Evolutionary conservation across 23 red algal species (phyloP).

Genomic region (Gracilaria gracilis): DNA sequence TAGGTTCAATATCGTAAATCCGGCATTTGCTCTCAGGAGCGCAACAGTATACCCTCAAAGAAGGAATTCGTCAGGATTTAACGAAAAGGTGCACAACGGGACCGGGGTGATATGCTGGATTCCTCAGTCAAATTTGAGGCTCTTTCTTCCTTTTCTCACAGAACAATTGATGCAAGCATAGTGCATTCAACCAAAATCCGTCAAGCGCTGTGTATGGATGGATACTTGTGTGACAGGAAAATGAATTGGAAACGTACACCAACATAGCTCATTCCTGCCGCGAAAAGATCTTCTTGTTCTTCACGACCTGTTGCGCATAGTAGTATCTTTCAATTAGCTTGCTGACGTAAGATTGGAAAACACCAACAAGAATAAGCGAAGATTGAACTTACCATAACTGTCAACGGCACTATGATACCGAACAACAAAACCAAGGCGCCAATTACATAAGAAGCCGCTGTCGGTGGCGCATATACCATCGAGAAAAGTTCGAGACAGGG

Average conservation of each 20-base stretch:
- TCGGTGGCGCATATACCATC: conserved; percentile 60
- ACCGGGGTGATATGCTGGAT: background rate
- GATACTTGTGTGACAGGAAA: background rate
- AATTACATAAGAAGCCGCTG: conserved; percentile 40
- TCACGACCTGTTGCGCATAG: conserved; percentile 26
- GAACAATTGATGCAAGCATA: background rate
- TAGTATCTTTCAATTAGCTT: background rate
- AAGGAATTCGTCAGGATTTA: no score
- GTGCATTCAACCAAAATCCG: background rate
- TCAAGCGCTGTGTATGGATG: background rate
- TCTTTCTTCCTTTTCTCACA: background rate
- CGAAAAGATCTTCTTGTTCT: conserved; percentile 82
- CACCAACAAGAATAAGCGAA: background rate
- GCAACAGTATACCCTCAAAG: no score
- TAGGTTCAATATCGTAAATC: no score
- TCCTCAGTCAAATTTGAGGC: background rate
- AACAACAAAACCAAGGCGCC: conserved; percentile 56
- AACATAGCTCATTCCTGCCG: conserved; percentile 40
- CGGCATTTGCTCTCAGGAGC: no score
- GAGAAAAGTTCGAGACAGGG: no score
- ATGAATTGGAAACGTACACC: background rate
- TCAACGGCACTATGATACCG: conserved; percentile 61
- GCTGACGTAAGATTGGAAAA: background rate
- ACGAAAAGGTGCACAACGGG: no score
- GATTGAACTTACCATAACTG: conserved; percentile 47